Evolutionary conservation across 371 early-diverging fungal species (phyloP).

Genomic region (Chytridiales sp.): DNA sequence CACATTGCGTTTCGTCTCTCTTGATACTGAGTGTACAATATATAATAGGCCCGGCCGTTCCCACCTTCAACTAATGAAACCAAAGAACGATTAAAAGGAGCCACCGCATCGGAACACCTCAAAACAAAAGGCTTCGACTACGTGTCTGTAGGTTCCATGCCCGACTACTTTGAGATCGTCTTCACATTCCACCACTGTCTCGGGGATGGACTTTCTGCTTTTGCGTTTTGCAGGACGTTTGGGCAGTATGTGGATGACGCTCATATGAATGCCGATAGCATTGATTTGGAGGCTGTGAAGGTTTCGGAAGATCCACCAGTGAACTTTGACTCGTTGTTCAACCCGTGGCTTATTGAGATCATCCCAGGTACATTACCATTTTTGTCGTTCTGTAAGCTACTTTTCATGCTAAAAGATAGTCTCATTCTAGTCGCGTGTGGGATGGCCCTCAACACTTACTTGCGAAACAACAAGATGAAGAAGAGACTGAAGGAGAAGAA

Average conservation of each 20-base stretch:
- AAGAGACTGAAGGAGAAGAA: no score
- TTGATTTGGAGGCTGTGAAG: conserved; percentile 27
- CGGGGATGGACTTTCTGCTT: conserved; percentile 47
- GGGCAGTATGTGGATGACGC: conserved; percentile 21
- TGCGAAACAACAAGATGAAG: no score
- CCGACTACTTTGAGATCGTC: conserved; percentile 41
- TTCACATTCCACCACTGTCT: conserved; percentile 51
- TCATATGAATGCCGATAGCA: conserved; percentile 24
- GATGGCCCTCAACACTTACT: no score
- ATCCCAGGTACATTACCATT: conserved; percentile 31
- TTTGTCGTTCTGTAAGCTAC: neutral
- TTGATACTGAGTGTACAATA: neutral
- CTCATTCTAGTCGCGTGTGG: no score
- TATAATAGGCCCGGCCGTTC: conserved; percentile 16
- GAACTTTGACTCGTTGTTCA: conserved; percentile 41
- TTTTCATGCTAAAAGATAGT: no score
- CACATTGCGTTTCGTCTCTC: neutral
- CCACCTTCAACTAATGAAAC: neutral
- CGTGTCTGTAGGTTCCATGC: neutral
- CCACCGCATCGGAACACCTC: neutral
- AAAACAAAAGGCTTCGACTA: neutral
- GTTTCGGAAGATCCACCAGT: conserved; percentile 36
- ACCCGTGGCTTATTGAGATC: conserved; percentile 36
- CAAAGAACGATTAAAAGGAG: neutral
- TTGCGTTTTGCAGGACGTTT: conserved; percentile 38